phyloP scores from a whole-genome alignment of 805 yeast species.

The Lachancea dasiensis region DNA sequence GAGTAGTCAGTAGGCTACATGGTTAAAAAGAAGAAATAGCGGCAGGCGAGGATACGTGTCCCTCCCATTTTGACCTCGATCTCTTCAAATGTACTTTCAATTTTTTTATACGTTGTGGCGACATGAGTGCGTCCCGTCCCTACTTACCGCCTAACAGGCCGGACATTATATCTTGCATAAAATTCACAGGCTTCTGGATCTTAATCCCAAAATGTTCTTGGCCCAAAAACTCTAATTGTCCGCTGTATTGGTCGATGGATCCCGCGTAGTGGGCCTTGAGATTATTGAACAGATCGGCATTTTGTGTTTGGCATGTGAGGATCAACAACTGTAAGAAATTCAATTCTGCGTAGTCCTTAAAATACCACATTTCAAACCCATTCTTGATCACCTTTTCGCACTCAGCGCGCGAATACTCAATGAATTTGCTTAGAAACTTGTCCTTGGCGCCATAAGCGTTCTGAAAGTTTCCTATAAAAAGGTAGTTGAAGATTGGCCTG shows the following conservation, averaged over 20 bases:
- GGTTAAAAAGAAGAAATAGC: not conserved
- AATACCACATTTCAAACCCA: constrained; percentile 33
- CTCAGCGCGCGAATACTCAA: constrained; percentile 17
- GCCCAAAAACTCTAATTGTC: constrained; percentile 53
- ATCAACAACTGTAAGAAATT: constrained; percentile 68
- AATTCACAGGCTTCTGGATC: constrained; percentile 47
- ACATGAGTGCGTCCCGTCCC: not conserved
- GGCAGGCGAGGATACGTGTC: too few relatives aligned
- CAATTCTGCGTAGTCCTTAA: constrained; percentile 40
- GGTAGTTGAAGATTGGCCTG: constrained; percentile 71
- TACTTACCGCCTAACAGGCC: constrained; percentile 46
- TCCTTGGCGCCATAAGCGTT: constrained; percentile 43
- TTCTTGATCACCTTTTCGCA: constrained; percentile 26
- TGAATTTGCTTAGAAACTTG: constrained; percentile 34
- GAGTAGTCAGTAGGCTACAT: not conserved
- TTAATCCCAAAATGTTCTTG: constrained; percentile 53
- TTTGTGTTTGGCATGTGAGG: constrained; percentile 48
- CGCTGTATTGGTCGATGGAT: constrained; percentile 20
- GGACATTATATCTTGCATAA: constrained; percentile 72
- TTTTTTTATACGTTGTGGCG: not conserved
- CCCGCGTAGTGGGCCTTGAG: constrained; percentile 46
- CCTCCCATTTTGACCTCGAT: too few relatives aligned
- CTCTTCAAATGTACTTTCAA: not conserved
- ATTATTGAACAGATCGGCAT: constrained; percentile 48
- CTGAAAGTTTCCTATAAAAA: constrained; percentile 59